phyloP scores from a whole-genome alignment of 1,139 yeast genomes.

The Meyerozyma sp. region DNA sequence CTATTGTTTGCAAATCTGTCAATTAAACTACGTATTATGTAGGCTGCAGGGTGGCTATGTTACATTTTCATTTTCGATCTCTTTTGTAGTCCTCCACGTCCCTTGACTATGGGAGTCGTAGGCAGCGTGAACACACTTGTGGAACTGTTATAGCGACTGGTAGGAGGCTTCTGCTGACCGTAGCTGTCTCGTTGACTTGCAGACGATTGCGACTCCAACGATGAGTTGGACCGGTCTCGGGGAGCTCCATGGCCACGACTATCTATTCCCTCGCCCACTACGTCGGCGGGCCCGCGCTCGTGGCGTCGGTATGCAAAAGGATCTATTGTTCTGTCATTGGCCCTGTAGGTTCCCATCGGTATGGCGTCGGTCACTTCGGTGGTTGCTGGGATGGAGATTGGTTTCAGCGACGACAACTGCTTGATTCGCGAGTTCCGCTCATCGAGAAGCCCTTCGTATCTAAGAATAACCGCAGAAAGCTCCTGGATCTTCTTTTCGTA shows the following conservation, averaged over 20 bases:
- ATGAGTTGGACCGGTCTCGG: conserved; percentile 8
- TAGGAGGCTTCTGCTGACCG: conserved; percentile 1
- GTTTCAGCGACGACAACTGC: conserved; percentile 35
- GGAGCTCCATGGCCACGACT: conserved; percentile 3
- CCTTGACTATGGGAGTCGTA: conserved; percentile 33
- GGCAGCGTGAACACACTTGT: conserved; percentile 1
- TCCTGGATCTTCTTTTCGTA: conserved; percentile 15
- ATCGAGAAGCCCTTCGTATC: conserved; percentile 32
- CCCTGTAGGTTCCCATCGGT: background rate
- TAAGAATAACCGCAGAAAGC: conserved; percentile 21
- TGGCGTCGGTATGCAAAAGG: background rate
- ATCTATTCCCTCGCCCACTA: conserved; percentile 6
- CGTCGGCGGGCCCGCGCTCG: background rate
- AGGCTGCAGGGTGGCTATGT: background rate
- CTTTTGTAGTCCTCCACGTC: conserved; percentile 49
- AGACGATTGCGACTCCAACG: conserved; percentile 6
- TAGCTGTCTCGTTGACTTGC: background rate
- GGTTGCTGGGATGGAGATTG: conserved; percentile 35
- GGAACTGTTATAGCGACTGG: conserved; percentile 3
- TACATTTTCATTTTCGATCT: conserved; percentile 32
- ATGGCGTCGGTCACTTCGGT: background rate
- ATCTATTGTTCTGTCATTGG: background rate
- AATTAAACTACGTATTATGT: background rate
- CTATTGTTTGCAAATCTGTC: background rate
- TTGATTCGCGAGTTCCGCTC: conserved; percentile 33